Evolutionary conservation across 202 grass and related monocot genomes (phyloP), one percentile per base, ranked within the genome.

Genomic region (Schoenoplectus triqueter): DNA sequence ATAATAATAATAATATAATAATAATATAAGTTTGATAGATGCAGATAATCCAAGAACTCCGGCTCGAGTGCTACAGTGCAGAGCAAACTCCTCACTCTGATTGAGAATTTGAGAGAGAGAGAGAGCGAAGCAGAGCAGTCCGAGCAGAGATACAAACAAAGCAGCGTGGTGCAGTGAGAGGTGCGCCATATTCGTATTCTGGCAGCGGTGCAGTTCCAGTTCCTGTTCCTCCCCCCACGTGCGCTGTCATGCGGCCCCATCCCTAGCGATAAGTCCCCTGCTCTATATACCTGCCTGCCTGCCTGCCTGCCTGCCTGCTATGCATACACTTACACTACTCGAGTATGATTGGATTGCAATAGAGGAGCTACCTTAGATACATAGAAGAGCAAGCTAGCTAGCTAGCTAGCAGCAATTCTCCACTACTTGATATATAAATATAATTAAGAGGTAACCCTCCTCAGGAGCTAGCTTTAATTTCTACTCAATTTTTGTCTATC

Each of bases 121-220:
- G 56, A 80, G 54, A 61, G n/a, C n/a, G 54, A 81, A 44, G 63
- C 40, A 65, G 41, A 51, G 40, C 66, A 68, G 48, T 15, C n/a
- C 50, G 19, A 66, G 60, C 56, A 19, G 40, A 66, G 70, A 74
- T 74, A 60, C 17, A 56, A 76, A 73, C 69, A 73, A 60, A 78
- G 13, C 13, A 42, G 20, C 41, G 52, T 59, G 74, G 74, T 59
- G 74, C 74, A 78, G 13, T 15, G 45, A 83, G 51, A 83, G 20
- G 13, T 5, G 14, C 45, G 10, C 80, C 64, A 82, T 82, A 14
- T 31, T 31, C 31, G 13, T 14, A 51, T 52, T 47, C 19, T 69
- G 61, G 63, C 47, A 64, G 62, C 79, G 57, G n/a, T 48, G 59
- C 63, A 48, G 39, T 50, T 80, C 77, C 55, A 31, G 31, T 31